These are phyloP conservation scores for Lodderomyces jiufengensis DNA, from an alignment of 1,139 yeast genomes.

Conservation along the genomic window DNA sequence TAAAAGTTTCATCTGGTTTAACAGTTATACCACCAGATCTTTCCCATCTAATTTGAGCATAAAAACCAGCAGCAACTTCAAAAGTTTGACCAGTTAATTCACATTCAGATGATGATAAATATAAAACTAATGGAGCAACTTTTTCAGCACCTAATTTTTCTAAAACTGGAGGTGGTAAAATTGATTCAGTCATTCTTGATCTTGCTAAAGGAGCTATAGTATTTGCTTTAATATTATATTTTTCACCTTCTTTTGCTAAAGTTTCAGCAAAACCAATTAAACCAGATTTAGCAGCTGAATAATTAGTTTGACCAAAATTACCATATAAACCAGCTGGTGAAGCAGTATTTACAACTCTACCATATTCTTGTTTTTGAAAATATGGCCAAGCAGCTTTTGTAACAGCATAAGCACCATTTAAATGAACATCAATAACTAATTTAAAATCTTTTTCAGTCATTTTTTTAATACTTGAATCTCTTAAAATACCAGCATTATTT, in stretches of 20 bases:
- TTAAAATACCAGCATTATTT: slow-evolving; percentile 92
- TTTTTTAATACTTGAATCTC: slow-evolving; percentile 74
- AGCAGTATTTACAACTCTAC: slow-evolving; percentile 86
- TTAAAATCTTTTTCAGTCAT: slow-evolving; percentile 80
- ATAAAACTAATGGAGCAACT: slow-evolving; percentile 85
- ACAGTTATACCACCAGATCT: slow-evolving; percentile 83
- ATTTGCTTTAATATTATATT: slow-evolving; percentile 78
- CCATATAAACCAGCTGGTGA: slow-evolving; percentile 98
- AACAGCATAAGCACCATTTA: slow-evolving; percentile 83
- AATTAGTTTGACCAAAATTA: slow-evolving; percentile 95
- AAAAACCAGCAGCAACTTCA: slow-evolving; percentile 94
- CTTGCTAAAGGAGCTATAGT: slow-evolving; percentile 93
- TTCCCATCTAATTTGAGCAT: slow-evolving; percentile 93
- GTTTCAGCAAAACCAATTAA: slow-evolving; percentile 91
- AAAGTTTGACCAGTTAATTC: slow-evolving; percentile 67
- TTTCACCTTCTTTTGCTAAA: slow-evolving; percentile 88
- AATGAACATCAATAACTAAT: slow-evolving; percentile 80
- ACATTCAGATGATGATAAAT: slow-evolving; percentile 65
- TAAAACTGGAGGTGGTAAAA: slow-evolving; percentile 81
- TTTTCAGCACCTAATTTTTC: slow-evolving; percentile 81
- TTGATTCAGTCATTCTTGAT: slow-evolving; percentile 91
- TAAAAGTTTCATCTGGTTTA: slow-evolving; percentile 72
- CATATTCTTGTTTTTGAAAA: slow-evolving; percentile 78
- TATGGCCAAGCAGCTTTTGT: slow-evolving; percentile 93
- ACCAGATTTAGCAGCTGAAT: slow-evolving; percentile 90